Evolutionary conservation across 345 rosid species (phyloP).

Genomic region (Limnanthes douglasii): DNA sequence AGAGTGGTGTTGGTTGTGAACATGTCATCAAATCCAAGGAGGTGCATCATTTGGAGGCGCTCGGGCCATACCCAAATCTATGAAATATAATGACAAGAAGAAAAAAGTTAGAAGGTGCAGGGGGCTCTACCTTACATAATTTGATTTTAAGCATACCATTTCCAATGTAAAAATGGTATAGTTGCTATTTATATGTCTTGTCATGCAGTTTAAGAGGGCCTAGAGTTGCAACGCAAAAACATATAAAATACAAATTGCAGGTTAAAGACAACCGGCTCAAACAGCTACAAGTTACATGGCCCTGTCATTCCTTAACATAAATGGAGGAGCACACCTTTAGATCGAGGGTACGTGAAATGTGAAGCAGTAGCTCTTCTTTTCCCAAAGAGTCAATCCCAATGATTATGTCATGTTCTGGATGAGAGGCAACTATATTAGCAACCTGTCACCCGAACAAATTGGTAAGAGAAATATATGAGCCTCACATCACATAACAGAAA

Average conservation of each 20-base stretch:
- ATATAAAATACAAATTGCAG: too few species aligned
- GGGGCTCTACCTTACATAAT: too few species aligned
- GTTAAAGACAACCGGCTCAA: too few species aligned
- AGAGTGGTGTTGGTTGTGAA: conserved; percentile 61
- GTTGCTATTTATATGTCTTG: too few species aligned
- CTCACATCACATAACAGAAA: background rate
- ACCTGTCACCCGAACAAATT: conserved; percentile 20
- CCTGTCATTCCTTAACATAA: background rate
- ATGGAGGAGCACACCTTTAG: conserved; percentile 25
- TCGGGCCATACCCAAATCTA: conserved; percentile 97
- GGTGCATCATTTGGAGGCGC: conserved; percentile 71
- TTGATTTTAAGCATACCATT: too few species aligned
- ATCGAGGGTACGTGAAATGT: conserved; percentile 32
- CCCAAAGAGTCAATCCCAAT: conserved; percentile 63
- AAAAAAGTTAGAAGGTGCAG: too few species aligned
- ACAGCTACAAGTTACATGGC: background rate
- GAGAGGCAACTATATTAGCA: conserved; percentile 45
- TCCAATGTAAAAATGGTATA: too few species aligned
- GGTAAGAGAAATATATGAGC: background rate
- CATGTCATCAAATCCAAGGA: conserved; percentile 40
- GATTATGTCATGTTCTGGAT: conserved; percentile 54
- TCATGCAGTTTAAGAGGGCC: too few species aligned
- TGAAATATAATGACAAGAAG: conserved; percentile 6
- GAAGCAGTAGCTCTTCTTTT: conserved; percentile 54
- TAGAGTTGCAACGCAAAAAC: too few species aligned